These are phyloP conservation scores for Colletotrichum navitas DNA, from an alignment of 2,329 filamentous ascomycete genomes.

Conservation along the genomic window DNA sequence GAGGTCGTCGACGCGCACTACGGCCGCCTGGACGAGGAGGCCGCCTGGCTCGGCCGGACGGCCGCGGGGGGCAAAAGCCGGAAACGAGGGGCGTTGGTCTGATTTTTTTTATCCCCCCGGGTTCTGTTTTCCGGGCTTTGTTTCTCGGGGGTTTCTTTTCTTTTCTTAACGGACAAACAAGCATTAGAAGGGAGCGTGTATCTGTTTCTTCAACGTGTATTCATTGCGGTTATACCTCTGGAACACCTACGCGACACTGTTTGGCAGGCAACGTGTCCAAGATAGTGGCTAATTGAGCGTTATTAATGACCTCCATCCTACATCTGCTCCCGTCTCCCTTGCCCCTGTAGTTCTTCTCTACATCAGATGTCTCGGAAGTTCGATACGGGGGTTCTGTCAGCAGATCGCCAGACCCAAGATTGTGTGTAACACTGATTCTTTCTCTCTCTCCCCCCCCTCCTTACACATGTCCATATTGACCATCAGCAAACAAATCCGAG, in stretches of 20 bases:
- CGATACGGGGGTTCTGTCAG: background rate
- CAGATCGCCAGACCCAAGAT: background rate
- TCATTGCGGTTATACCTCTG: background rate
- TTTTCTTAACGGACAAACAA: background rate
- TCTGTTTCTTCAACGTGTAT: background rate
- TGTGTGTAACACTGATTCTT: background rate
- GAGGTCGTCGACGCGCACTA: slow-evolving; percentile 40
- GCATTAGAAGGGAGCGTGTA: slow-evolving; percentile 18
- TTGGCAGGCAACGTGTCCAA: background rate
- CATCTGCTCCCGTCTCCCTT: background rate
- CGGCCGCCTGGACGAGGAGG: slow-evolving; percentile 34
- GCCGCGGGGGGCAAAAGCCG: background rate
- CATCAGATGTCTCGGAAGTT: background rate
- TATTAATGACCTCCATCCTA: too few relatives aligned
- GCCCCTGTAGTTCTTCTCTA: background rate
- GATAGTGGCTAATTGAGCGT: background rate
- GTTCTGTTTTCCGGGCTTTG: too few relatives aligned
- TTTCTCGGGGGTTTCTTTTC: too few relatives aligned
- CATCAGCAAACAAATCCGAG: background rate
- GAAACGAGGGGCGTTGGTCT: slow-evolving; percentile 7
- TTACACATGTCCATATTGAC: too few relatives aligned
- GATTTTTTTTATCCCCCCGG: too few relatives aligned
- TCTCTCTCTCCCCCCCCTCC: too few relatives aligned
- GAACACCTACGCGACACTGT: background rate
- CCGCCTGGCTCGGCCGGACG: slow-evolving; percentile 30